Evolutionary conservation across 2,329 filamentous ascomycete genomes (phyloP), one percentile per base, ranked within the genome.

Genomic region (Fusarium pseudocircinatum): DNA sequence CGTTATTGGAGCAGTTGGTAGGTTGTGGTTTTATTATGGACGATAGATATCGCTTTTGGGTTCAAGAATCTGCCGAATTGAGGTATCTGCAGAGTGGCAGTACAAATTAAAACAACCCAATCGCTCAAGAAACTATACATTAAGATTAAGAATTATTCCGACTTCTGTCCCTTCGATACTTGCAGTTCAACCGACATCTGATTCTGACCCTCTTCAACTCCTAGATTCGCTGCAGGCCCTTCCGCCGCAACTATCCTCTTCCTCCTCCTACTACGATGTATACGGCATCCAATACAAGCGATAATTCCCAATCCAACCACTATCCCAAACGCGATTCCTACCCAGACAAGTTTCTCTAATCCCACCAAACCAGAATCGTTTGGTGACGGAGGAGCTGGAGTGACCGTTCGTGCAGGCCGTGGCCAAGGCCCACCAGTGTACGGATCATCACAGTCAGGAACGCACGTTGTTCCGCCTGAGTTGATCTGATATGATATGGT

Each of bases 341-440:
- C 4, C 34, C 44, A 53, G 3, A 2, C 7, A 1, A 39, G 28
- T 2, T 30, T 60, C n/a, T 28, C 18, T 14, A 56, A 7, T 24
- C 37, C 59, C 1, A 18, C 26, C 2, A 43, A 9, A 1, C 26
- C n/a, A 2, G 52, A 59, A 42, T 64, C 56, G 4, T 13, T 32
- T 26, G 30, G 3, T 12, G 62, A 15, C 11, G 6, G 4, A 1
- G 36, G 46, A n/a, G 28, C n/a, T 13, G 46, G 30, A 18, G 46
- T 56, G 0, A n/a, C 4, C 28, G 62, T 53, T 18, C 8, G 13
- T 28, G 18, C 57, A 2, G 57, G 46, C 1, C 42, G 18, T 6
- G 62, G 62, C 62, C 62, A 65, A 20, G 20, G 14, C 7, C 62
- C 57, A 14, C 61, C 61, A 1, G 32, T 64, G 22, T 52, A 64